Conservation (phyloP, 768 basidiomycete genomes). For the Psilocybe subaeruginosa region DNA sequence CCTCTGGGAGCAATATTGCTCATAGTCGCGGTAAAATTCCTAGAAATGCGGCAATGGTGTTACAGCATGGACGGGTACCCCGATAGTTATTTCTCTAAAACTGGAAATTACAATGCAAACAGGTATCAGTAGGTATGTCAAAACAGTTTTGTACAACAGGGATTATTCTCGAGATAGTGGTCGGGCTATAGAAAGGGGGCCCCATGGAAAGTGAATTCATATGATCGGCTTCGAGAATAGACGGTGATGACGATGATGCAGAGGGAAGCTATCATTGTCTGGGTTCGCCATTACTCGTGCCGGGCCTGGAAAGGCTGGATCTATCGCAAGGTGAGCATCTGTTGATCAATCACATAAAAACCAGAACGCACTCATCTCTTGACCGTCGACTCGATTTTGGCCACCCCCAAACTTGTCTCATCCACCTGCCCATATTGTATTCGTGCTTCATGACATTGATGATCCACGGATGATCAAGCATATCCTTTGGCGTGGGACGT, state of each 20-base stretch:
- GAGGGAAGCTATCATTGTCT: conserved; percentile 5
- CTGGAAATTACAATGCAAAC: conserved; percentile 20
- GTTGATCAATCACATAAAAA: not conserved
- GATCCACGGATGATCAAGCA: conserved; percentile 88
- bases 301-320: conserved; percentile 34
- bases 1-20: not conserved
- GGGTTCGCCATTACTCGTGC: conserved; percentile 26
- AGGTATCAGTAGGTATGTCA: conserved; percentile 19
- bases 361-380: conserved; percentile 43
- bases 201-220: not conserved
- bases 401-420: conserved; percentile 85
- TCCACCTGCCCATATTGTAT: conserved; percentile 89
- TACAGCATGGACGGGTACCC: not conserved
- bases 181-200: not conserved
- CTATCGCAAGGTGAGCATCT: conserved; percentile 3
- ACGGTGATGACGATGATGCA: not conserved
- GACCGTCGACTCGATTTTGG: conserved; percentile 48
- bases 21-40: not conserved
- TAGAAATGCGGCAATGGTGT: not conserved
- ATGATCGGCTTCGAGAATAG: not conserved
- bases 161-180: conserved; percentile 1
- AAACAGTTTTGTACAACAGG: conserved; percentile 8
- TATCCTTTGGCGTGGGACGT: conserved; percentile 82
- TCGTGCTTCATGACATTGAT: conserved; percentile 75
- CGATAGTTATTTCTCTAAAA: conserved; percentile 20